phyloP scores from a whole-genome alignment of 2,329 filamentous ascomycete species.

The Pezicula carpinea region DNA sequence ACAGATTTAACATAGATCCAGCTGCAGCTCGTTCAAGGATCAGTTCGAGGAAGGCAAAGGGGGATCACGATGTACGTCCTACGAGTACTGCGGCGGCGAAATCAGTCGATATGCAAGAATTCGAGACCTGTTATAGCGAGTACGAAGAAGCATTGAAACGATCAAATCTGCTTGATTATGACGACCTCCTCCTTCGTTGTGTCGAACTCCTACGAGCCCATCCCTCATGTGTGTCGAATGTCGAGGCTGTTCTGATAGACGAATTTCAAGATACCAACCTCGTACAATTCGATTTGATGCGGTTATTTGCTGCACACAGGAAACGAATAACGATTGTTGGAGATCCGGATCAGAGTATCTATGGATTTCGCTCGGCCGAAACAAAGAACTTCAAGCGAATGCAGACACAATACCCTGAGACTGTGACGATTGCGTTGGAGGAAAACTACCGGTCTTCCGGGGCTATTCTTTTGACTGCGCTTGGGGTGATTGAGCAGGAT shows the following conservation, averaged over 20 bases:
- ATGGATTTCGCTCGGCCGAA: conserved; percentile 91
- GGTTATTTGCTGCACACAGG: conserved; percentile 68
- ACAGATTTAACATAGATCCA: conserved; percentile 64
- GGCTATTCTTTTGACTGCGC: conserved; percentile 73
- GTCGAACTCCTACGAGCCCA: conserved; percentile 70
- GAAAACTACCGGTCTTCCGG: conserved; percentile 94
- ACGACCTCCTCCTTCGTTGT: conserved; percentile 83
- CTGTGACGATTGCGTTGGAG: conserved; percentile 78
- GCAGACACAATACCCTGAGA: conserved; percentile 70
- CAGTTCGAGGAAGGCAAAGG: conserved; percentile 59
- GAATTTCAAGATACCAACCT: conserved; percentile 98
- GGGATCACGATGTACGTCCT: conserved; percentile 35
- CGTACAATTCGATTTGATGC: conserved; percentile 93
- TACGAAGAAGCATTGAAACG: conserved; percentile 73
- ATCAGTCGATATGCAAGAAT: conserved; percentile 55
- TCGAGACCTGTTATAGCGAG: conserved; percentile 65
- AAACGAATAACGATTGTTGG: conserved; percentile 89
- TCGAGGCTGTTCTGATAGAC: conserved; percentile 89
- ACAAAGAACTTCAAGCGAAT: conserved; percentile 81
- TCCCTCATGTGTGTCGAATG: conserved; percentile 79
- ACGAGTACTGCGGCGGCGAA: conserved; percentile 15
- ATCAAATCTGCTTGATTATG: conserved; percentile 87
- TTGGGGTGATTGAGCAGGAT: conserved; percentile 90
- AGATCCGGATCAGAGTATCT: conserved; percentile 97
- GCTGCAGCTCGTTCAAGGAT: conserved; percentile 71